Evolutionary conservation across 805 yeast genomes (phyloP), one percentile per base, ranked within the genome.

Genomic region (Monosporozyma unispora): DNA sequence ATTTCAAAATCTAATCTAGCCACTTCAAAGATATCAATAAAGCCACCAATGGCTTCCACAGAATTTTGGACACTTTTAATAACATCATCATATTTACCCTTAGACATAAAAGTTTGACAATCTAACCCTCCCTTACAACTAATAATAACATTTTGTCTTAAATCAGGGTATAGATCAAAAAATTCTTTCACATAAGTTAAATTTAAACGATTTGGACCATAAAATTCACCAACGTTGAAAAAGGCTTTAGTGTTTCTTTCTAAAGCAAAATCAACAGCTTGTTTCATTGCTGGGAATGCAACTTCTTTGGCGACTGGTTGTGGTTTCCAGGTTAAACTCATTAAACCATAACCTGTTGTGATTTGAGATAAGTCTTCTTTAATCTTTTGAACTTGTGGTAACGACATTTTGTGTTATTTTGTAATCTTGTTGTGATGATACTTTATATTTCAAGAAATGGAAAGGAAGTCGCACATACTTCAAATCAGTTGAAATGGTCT

Each of bases 201-300:
- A 60, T 85, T 86, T 52, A 69, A 66, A 44, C 58, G 68, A 31
- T 71, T 62, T 3, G 70, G 66, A 14, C 95, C 95, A 58, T 88
- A 87, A 61, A 87, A 85, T 58, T 82, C 93, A 51, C 93, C 93
- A 25, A 80, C 80, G 59, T 87, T 87, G 65, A 85, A 69, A 50
- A 83, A 74, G 10, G 65, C 78, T 70, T 53, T 80, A 11, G 44
- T 40, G 21, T 53, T 53, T 6, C 45, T 44, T 3, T 39, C 44
- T 72, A 52, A 63, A 58, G 66, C 72, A 8, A 58, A 39, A 29
- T 72, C 70, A 27, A 79, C 62, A 27, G 84, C 82, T 31, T 71
- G 68, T 49, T 78, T 73, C 62, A 87, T 70, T 2, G 78, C 68
- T 11, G 68, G 76, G 51, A 80, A 70, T 2, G 85, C 80, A 48